These are phyloP conservation scores for Boletus rubescentipes DNA, from an alignment of 768 basidiomycete genomes.

Conservation along the genomic window DNA sequence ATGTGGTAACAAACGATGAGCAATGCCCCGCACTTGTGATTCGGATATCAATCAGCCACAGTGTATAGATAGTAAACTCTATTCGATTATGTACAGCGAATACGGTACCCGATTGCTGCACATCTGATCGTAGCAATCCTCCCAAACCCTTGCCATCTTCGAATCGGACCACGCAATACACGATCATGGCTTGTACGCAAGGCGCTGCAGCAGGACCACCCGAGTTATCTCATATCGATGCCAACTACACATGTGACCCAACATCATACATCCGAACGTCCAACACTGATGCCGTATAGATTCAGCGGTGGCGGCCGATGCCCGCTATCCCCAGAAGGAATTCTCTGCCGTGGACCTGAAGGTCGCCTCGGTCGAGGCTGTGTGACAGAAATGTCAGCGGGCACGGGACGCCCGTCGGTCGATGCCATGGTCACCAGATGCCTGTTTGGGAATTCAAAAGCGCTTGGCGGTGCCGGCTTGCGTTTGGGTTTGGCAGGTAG, in stretches of 20 bases:
- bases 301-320: conserved; percentile 21
- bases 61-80: too few species aligned
- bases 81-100: background rate
- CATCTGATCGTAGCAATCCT: conserved; percentile 11
- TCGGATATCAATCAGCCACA: conserved; percentile 6
- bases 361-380: conserved; percentile 32
- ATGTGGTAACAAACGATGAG: background rate
- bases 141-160: conserved; percentile 15
- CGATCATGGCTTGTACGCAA: conserved; percentile 2
- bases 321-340: conserved; percentile 20
- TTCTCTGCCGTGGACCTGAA: conserved; percentile 30
- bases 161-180: background rate
- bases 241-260: background rate
- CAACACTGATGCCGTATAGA: conserved; percentile 12
- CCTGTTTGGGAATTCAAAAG: conserved; percentile 24
- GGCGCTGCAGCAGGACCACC: conserved; percentile 17
- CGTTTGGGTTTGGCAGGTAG: conserved; percentile 20
- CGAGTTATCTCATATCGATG: background rate
- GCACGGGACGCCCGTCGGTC: conserved; percentile 2
- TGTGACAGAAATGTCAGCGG: background rate
- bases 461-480: conserved; percentile 16
- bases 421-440: background rate
- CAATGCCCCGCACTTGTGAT: background rate
- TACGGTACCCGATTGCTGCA: background rate
- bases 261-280: background rate